Base-by-base conservation (phyloP, 2,329 filamentous ascomycete species). In the Pyrenochaeta sp. region DNA sequence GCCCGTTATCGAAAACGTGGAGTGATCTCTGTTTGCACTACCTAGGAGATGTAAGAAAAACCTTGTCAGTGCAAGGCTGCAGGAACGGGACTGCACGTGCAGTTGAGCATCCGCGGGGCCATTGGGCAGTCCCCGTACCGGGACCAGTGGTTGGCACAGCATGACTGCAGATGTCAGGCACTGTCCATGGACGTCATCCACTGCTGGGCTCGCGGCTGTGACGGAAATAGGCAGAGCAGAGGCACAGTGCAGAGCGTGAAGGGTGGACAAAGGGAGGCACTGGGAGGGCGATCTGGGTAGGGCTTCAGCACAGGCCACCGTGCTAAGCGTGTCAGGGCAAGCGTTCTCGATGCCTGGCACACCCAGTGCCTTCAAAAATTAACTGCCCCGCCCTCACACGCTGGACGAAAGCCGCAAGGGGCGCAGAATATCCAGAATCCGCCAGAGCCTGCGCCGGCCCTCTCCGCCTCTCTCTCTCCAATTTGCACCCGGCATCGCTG, bases 351-450 rank as follows among this genome's bases (percentile, higher is more conserved):
- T 51, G 40, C n/a, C n/a, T n/a, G n/a, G n/a, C 44, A 51, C 48
- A 51, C 46, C 21, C 19, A 35, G n/a, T n/a, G n/a, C n/a, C n/a
- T n/a, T n/a, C 32, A 37, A 56, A 54, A 54, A 45, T 48, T 48
- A 27, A 39, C 30, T 51, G 41, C 53, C 47, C 48, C 51, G 49
- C 51, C 52, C 54, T 52, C 57, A 60, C 59, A 60, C 51, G 53
- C 51, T 56, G 59, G 44, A 51, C 53, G 56, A 51, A 54, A 54
- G 58, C 49, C 53, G 57, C 53, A 59, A 51, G 58, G 56, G 57
- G 59, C 55, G 51, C 51, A 54, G 39, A 39, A 48, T 46, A 37
- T 41, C 34, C 41, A 44, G 53, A 38, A 48, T 39, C 35, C 49
- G 45, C 42, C n/a, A n/a, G n/a, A n/a, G 38, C 41, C 48, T 51